These are phyloP conservation scores for Gypsophila paniculata DNA, from an alignment of 179 eudicot species.

Conservation along the genomic window DNA sequence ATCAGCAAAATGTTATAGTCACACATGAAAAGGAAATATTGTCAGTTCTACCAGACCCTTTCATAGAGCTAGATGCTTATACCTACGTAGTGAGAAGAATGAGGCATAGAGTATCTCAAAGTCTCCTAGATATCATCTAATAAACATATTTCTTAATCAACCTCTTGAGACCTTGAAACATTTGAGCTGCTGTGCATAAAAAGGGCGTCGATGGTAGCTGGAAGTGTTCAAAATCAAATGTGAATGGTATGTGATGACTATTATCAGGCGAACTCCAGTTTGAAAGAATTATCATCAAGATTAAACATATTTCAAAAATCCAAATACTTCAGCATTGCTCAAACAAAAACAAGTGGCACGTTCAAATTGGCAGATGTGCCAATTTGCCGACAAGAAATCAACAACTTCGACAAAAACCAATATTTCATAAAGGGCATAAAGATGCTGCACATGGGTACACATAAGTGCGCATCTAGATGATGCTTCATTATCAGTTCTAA, in stretches of 20 bases:
- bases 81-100: background rate
- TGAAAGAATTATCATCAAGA: background rate
- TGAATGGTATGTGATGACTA: background rate
- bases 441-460: no score
- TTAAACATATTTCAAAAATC: background rate
- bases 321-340: background rate
- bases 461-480: background rate
- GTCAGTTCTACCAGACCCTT: background rate
- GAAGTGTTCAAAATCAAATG: background rate
- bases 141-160: background rate
- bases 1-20: no score
- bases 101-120: background rate
- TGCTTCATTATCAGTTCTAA: background rate
- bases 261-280: background rate
- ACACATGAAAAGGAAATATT: background rate
- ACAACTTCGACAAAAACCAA: background rate
- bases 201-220: background rate
- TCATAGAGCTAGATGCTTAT: background rate
- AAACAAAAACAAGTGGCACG: background rate
- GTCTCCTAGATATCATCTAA: background rate
- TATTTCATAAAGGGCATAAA: background rate
- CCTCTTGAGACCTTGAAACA: background rate
- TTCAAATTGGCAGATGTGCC: background rate
- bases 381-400: background rate
- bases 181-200: background rate